Base-by-base conservation (phyloP, 2,329 filamentous ascomycete species). In the Trichocomaceae sp. region DNA sequence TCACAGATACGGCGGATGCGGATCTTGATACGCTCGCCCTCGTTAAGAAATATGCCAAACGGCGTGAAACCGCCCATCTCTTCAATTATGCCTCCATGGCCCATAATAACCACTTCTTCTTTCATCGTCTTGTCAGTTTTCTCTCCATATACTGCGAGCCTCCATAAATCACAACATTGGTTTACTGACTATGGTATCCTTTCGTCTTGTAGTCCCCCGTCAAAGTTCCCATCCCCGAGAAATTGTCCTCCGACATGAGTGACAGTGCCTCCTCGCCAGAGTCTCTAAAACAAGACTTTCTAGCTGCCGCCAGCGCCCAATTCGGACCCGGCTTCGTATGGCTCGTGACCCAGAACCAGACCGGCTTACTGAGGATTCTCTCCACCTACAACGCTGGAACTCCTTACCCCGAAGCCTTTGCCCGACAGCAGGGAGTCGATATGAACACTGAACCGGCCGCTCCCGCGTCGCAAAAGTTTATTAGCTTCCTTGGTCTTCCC, bases 21-120 rank as follows among this genome's bases (percentile, higher is more conserved):
- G 74, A 82, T 68, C 75, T 79, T 61, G 75, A 79, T 50, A 72
- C 83, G 58, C 84, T 87, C 72, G 77, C 83, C 47, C 84, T 96
- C 66, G 74, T 88, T 66, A 78, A 92, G 66, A 78, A 83, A 66
- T 86, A 86, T 57, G 88, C 92, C 57, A 89, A 90, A 71, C 83
- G 93, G 66, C 86, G 92, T 45, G 79, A 79, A 62, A 79, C 82
- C 59, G 93, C 93, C 42, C 79, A 85, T 63, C 77, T 86, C 69
- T 99, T 99, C 84, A 99, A 97, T 81, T 83, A 95, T 71, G 93
- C 93, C 71, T 95, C 89, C 64, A 95, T 95, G 88, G 88, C 90
- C 54, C 87, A 88, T 80, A 97, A 97, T 82, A 96, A 84, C 72
- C 80, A 84, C 69, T 76, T 77, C 60, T 78, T 76, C 68, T 78